Percentiles rank a stretch among this genome's conserved stretches.
phyloP scores from a whole-genome alignment of 1,284 basidiomycete species.

The Sporisorium graminicola region DNA sequence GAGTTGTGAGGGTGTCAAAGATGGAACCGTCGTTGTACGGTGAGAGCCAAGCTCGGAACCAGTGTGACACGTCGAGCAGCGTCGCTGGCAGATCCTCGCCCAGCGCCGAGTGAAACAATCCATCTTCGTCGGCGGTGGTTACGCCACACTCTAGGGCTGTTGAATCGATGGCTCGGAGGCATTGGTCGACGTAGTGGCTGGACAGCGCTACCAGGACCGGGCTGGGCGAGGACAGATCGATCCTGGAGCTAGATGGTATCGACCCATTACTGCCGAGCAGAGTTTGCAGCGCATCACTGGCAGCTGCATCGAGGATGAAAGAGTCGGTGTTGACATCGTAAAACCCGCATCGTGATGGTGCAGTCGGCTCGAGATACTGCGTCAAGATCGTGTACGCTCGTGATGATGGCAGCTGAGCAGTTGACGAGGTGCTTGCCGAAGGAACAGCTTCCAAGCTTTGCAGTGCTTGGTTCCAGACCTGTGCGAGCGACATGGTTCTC shows the following conservation, averaged over 20 bases:
- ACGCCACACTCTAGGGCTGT: conserved; percentile 11
- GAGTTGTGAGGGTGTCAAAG: conserved; percentile 13
- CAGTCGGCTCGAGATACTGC: conserved; percentile 20
- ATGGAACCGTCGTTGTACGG: conserved; percentile 21
- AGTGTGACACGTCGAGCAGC: conserved; percentile 15
- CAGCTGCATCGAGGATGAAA: conserved; percentile 1
- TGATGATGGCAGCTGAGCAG: conserved; percentile 7
- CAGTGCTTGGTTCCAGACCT: conserved; percentile 32
- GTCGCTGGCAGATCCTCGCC: conserved; percentile 9
- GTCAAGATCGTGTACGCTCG: conserved; percentile 24
- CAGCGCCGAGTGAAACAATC: neutral
- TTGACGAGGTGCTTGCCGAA: neutral
- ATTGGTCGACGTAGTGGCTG: conserved; percentile 24
- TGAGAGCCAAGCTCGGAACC: conserved; percentile 37
- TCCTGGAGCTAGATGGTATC: conserved; percentile 28
- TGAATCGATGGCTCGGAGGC: neutral
- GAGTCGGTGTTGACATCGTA: neutral
- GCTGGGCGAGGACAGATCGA: conserved; percentile 15
- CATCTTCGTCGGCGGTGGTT: neutral
- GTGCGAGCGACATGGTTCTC: conserved; percentile 22
- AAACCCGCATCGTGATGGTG: conserved; percentile 18
- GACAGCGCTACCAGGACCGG: conserved; percentile 34
- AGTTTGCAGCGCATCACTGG: neutral
- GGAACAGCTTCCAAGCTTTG: conserved; percentile 8
- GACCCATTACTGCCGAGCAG: conserved; percentile 14